Evolutionary conservation across 1,284 basidiomycete genomes (phyloP), one percentile per base, ranked within the genome.

Genomic region (Ceraceosorus bombacis): DNA sequence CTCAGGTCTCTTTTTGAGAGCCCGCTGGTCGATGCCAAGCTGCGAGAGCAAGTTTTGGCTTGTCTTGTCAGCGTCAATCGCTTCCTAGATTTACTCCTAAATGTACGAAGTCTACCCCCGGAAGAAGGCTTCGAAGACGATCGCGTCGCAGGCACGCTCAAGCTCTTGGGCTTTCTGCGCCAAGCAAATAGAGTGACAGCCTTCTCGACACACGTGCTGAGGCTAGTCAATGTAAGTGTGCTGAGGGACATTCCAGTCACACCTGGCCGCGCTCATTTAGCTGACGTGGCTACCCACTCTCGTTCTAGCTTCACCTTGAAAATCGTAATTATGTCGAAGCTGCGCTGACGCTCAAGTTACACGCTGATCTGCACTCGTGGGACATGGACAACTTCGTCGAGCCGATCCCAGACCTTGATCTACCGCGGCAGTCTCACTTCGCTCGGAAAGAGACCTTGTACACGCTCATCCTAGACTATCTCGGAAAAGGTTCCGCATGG

Each of bases 341-440:
- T 2, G 93, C 90, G 2, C 81, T 95, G 40, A 94, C 92, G 0
- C 81, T 97, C 62, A 73, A 76, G 77, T 78, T 97, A 41, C 93
- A 97, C 76, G 89, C 94, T 38, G 91, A 97, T 75, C 82, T 95
- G 4, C 90, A 95, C 72, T 85, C 88, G 53, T 98, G 94, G 92
- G 70, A 77, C 55, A 68, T 72, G 51, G 85, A 88, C 5, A 87
- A 88, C 3, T 90, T 92, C 85, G 78, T 75, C 7, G 89, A 89
- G 62, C 68, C 79, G 0, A 65, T 78, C 8, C 64, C 69, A 0
- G 79, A 79, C 6, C 83, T 96, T 39, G 85, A 86, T 13, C 80
- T 97, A 54, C 92, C 93, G 0, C 86, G 89, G 43, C 94, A 98
- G 76, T 92, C 88, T 0, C 87, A 90, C 57, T 97, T 96, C 79